Conservation (phyloP, 23 red algal genomes). For the Gracilaria gracilis region DNA sequence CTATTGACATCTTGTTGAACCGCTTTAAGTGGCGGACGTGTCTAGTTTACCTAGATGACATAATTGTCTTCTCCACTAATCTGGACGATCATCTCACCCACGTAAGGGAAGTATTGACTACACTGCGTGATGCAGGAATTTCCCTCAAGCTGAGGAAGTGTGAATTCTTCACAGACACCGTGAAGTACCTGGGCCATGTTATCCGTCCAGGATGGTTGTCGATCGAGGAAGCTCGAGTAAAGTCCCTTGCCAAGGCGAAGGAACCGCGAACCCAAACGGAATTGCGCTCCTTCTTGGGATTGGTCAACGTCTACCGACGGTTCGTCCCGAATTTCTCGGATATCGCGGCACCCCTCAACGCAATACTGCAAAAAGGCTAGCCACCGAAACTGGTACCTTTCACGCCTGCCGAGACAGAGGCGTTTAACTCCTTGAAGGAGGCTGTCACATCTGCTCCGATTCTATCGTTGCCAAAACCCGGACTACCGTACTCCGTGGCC, state of each 20-base stretch:
- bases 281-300: slow-evolving; percentile 17
- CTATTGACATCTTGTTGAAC: no score
- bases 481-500: not conserved
- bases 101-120: not conserved
- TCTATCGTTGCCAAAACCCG: not conserved
- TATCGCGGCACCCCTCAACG: not conserved
- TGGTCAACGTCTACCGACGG: slow-evolving; percentile 42
- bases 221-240: not conserved
- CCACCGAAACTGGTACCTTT: not conserved
- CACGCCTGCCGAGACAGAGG: no score
- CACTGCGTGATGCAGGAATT: slow-evolving; percentile 10
- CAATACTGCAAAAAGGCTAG: not conserved
- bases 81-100: slow-evolving; percentile 9
- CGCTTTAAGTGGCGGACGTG: not conserved
- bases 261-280: slow-evolving; percentile 39
- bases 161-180: slow-evolving; percentile 13
- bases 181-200: no score
- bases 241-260: not conserved
- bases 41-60: not conserved
- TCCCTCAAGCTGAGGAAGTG: slow-evolving; percentile 7
- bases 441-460: no score
- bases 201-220: no score
- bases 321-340: slow-evolving; percentile 23
- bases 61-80: slow-evolving; percentile 4
- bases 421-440: no score